A percentile compares a stretch with the other conserved stretches of the same genome.
These are phyloP conservation scores for Takashimella tepidaria DNA, from an alignment of 1,284 basidiomycete genomes.

Conservation along the genomic window DNA sequence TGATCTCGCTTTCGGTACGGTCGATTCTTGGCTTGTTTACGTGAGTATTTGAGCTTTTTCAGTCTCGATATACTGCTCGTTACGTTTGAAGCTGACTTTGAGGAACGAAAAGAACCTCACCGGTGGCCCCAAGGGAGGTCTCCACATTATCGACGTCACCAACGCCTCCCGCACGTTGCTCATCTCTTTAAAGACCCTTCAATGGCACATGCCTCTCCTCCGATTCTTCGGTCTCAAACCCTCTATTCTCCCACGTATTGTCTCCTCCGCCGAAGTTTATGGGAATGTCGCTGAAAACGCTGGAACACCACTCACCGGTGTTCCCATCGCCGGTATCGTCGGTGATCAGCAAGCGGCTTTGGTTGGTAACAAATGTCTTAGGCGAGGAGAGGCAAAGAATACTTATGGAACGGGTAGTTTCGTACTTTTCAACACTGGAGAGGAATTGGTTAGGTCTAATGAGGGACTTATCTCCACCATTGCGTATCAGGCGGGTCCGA, in stretches of 20 bases:
- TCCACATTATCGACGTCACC: slow-evolving; percentile 92
- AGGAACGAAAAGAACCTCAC: slow-evolving; percentile 73
- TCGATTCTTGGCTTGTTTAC: slow-evolving; percentile 94
- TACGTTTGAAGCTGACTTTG: too few relatives aligned
- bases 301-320: slow-evolving; percentile 64
- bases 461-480: slow-evolving; percentile 87
- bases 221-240: slow-evolving; percentile 79
- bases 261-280: slow-evolving; percentile 88
- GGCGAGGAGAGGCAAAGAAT: slow-evolving; percentile 81
- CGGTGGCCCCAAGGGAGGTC: slow-evolving; percentile 60
- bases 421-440: slow-evolving; percentile 83
- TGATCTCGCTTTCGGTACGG: slow-evolving; percentile 84
- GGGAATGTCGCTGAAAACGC: slow-evolving; percentile 58
- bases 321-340: slow-evolving; percentile 83
- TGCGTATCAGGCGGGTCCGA: slow-evolving; percentile 84
- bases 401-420: slow-evolving; percentile 97
- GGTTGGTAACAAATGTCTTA: slow-evolving; percentile 90
- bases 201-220: slow-evolving; percentile 79
- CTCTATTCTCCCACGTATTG: slow-evolving; percentile 78
- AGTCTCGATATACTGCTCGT: too few relatives aligned
- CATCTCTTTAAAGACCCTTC: slow-evolving; percentile 72
- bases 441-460: slow-evolving; percentile 73
- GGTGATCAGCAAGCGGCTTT: slow-evolving; percentile 97
- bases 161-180: slow-evolving; percentile 96
- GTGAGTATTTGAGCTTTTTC: slow-evolving; percentile 56